A percentile compares a stretch with the other conserved stretches of the same genome.
phyloP scores from a whole-genome alignment of 1,139 yeast species.

The Yamadazyma atmosphaerica region DNA sequence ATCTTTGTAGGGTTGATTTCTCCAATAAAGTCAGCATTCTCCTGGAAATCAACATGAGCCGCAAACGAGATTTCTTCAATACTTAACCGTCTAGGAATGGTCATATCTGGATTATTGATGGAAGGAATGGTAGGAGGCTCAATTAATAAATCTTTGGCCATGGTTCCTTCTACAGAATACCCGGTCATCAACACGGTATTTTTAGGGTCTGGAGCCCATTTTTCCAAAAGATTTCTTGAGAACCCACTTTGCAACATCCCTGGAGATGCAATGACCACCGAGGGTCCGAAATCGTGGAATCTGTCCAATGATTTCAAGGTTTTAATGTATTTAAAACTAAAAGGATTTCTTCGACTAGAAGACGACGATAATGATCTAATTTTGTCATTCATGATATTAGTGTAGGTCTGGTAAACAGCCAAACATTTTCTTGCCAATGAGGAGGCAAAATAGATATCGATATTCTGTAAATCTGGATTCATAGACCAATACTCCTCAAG shows the following conservation, averaged over 20 bases:
- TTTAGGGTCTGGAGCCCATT: conserved; percentile 97
- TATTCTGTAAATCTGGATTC: conserved; percentile 78
- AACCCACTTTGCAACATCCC: conserved; percentile 98
- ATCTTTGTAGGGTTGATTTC: conserved; percentile 79
- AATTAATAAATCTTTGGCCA: conserved; percentile 86
- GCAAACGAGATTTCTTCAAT: conserved; percentile 98
- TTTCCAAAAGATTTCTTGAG: conserved; percentile 84
- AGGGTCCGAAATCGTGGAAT: conserved; percentile 92
- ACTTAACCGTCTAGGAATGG: conserved; percentile 81
- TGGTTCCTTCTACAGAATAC: conserved; percentile 96
- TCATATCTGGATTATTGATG: conserved; percentile 70
- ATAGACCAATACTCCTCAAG: conserved; percentile 93
- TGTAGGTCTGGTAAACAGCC: conserved; percentile 96
- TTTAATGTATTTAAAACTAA: conserved; percentile 82
- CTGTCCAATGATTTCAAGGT: conserved; percentile 77
- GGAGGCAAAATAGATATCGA: conserved; percentile 88
- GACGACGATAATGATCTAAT: conserved; percentile 77
- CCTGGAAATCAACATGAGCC: conserved; percentile 97
- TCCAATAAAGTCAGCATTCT: conserved; percentile 88
- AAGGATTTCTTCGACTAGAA: conserved; percentile 62
- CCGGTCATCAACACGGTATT: conserved; percentile 90
- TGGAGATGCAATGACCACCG: conserved; percentile 95
- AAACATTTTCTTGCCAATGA: conserved; percentile 92
- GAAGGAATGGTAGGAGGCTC: conserved; percentile 92
- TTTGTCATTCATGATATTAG: conserved; percentile 94